phyloP scores from a whole-genome alignment of 257 asterid species.

The Solanum chiquidenum region DNA sequence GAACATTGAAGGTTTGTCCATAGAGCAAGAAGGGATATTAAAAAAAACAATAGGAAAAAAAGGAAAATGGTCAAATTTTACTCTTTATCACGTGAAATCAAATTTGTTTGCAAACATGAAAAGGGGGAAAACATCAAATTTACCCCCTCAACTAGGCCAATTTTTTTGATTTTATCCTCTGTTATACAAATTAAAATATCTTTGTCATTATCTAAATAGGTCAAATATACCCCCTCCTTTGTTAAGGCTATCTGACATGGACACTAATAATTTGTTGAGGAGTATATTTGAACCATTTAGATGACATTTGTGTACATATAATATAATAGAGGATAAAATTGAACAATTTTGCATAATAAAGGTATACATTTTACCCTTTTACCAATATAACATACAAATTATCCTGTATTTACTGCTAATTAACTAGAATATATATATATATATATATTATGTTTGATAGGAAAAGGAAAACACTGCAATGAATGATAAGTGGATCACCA shows the following conservation, averaged over 20 bases:
- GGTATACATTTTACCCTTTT: background rate
- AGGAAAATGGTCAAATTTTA: background rate
- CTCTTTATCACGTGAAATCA: background rate
- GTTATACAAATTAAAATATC: background rate
- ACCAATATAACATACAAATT: background rate
- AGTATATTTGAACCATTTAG: background rate
- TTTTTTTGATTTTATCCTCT: background rate
- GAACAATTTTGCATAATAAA: background rate
- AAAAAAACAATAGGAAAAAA: background rate
- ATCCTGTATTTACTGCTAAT: background rate
- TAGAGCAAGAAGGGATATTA: background rate
- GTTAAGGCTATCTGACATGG: background rate
- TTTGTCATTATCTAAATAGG: background rate
- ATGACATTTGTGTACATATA: background rate
- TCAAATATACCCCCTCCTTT: background rate
- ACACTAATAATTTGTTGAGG: background rate
- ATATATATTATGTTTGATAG: background rate
- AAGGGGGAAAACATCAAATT: background rate
- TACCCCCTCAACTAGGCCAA: background rate
- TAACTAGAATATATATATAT: background rate
- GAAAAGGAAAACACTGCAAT: background rate
- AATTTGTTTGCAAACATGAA: background rate
- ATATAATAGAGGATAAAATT: background rate
- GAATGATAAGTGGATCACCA: conserved; percentile 3
- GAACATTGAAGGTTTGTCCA: background rate